phyloP scores from a whole-genome alignment of 768 basidiomycete genomes.

The Sporobolomyces phaffii region DNA sequence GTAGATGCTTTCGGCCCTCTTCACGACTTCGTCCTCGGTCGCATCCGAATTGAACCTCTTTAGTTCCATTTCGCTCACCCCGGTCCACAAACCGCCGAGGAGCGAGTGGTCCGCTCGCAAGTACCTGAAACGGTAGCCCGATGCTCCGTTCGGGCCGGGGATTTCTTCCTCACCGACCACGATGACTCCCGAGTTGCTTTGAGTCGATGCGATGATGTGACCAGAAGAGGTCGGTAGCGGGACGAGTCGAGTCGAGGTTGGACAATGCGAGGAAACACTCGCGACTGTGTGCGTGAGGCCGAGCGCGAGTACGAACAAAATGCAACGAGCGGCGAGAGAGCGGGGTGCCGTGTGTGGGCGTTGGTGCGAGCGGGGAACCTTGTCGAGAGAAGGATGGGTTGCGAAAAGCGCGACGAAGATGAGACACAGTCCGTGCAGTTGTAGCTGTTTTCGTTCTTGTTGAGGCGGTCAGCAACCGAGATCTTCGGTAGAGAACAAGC shows the following conservation, averaged over 20 bases:
- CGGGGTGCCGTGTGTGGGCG: background rate
- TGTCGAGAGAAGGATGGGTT: background rate
- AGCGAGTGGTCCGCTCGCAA: constrained; percentile 57
- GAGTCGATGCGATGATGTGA: constrained; percentile 60
- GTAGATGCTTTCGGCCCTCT: constrained; percentile 37
- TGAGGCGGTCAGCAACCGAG: no score
- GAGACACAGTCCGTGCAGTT: constrained; percentile 25
- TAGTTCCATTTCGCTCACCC: constrained; percentile 45
- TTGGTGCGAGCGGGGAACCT: background rate
- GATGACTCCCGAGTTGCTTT: constrained; percentile 72
- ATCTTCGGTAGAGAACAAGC: no score
- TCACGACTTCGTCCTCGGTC: constrained; percentile 47
- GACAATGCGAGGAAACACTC: constrained; percentile 11
- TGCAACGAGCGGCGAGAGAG: background rate
- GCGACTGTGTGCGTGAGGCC: constrained; percentile 8
- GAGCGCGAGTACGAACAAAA: constrained; percentile 6
- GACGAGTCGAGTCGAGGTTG: background rate
- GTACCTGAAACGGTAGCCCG: constrained; percentile 48
- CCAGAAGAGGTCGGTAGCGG: background rate
- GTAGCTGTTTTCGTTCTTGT: constrained; percentile 5
- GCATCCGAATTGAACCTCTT: constrained; percentile 51
- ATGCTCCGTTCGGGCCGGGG: constrained; percentile 3
- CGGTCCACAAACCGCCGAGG: constrained; percentile 66
- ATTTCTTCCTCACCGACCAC: constrained; percentile 63
- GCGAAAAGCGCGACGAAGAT: constrained; percentile 11